Evolutionary conservation across 2,329 filamentous ascomycete species (phyloP).

Genomic region (Zymoseptoria passerinii): DNA sequence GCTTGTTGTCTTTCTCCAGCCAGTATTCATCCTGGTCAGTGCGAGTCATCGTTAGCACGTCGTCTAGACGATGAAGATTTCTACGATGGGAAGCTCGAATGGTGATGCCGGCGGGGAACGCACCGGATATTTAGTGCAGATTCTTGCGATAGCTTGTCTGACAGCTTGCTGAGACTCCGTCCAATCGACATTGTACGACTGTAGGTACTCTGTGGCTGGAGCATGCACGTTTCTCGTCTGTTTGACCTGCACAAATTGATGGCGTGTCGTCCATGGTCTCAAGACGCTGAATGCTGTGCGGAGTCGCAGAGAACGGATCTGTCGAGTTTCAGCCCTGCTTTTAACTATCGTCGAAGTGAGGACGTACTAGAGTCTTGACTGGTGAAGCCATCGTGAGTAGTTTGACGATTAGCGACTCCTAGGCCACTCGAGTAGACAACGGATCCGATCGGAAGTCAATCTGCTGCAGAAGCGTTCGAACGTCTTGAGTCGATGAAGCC

Average conservation of each 20-base stretch:
- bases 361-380: neutral
- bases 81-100: too few relatives aligned
- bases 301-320: neutral
- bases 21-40: conserved; percentile 36
- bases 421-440: neutral
- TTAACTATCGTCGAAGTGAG: neutral
- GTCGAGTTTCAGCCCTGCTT: neutral
- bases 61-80: neutral
- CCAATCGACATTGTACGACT: conserved; percentile 29
- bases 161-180: conserved; percentile 36
- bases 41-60: neutral
- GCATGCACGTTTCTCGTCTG: conserved; percentile 6
- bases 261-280: neutral
- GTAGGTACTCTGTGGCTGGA: conserved; percentile 24
- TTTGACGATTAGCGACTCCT: neutral
- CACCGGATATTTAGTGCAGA: conserved; percentile 33
- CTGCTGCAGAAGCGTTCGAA: neutral
- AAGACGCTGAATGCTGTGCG: neutral
- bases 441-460: neutral
- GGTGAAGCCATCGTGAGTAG: neutral
- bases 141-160: conserved; percentile 37
- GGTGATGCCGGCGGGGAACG: too few relatives aligned
- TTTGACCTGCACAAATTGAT: neutral
- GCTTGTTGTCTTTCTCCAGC: conserved; percentile 32
- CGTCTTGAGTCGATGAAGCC: neutral